phyloP scores from a whole-genome alignment of 2,329 filamentous ascomycete species.

The Paecilomyces fulvus region DNA sequence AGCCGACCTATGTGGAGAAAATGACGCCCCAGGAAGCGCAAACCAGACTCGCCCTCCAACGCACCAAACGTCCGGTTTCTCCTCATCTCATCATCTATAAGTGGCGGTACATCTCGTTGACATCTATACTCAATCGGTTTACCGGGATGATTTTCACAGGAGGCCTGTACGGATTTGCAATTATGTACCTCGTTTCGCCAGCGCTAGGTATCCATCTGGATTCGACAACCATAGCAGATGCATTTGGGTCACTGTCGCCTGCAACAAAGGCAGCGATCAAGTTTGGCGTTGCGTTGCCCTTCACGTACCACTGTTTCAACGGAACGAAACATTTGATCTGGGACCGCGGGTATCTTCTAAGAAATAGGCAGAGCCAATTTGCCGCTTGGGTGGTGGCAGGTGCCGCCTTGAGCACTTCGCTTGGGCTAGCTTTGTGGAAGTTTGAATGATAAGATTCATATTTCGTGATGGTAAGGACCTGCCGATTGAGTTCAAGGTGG shows the following conservation, averaged over 20 bases:
- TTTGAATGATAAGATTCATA: background rate
- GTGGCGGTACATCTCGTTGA: constrained; percentile 69
- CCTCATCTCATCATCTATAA: constrained; percentile 78
- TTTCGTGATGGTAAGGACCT: background rate
- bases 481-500: background rate
- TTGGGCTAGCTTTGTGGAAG: background rate
- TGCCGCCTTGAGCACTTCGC: background rate
- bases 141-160: constrained; percentile 64
- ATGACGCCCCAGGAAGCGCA: background rate
- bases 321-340: constrained; percentile 58
- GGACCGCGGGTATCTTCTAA: constrained; percentile 43
- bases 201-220: constrained; percentile 59
- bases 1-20: background rate
- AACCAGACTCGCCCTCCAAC: constrained; percentile 59
- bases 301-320: constrained; percentile 57
- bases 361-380: background rate
- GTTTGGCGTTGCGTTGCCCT: constrained; percentile 48
- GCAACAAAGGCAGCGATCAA: constrained; percentile 49
- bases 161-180: constrained; percentile 64
- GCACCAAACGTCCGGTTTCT: constrained; percentile 65
- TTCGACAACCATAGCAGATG: constrained; percentile 48
- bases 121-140: constrained; percentile 65
- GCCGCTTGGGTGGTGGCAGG: background rate
- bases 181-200: constrained; percentile 68
- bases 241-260: constrained; percentile 50